phyloP scores from a whole-genome alignment of 148 eudicot genomes.

The Polygonum maritimum region DNA sequence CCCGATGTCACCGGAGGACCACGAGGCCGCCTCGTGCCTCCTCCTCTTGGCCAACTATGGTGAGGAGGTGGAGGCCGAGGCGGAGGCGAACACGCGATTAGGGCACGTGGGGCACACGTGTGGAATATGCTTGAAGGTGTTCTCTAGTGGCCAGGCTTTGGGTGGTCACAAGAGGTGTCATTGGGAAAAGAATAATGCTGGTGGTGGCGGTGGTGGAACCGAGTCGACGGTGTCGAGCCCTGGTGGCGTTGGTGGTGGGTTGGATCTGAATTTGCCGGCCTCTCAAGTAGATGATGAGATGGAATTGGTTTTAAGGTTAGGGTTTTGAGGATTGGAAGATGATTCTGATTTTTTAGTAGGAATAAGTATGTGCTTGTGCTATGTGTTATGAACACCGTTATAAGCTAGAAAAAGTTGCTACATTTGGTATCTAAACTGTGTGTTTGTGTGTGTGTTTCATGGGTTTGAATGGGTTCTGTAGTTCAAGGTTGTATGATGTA shows the following conservation, averaged over 20 bases:
- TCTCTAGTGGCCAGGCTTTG: conserved; percentile 73
- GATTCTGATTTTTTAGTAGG: not conserved
- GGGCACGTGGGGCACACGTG: conserved; percentile 61
- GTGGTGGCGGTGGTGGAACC: not conserved
- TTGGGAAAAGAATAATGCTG: not conserved
- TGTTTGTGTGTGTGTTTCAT: too few species aligned
- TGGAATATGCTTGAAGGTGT: conserved; percentile 77
- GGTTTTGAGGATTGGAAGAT: not conserved
- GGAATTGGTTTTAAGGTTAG: conserved; percentile 2
- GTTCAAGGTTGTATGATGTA: too few species aligned
- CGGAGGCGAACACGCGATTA: not conserved
- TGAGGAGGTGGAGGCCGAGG: not conserved
- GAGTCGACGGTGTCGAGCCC: not conserved
- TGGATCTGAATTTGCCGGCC: not conserved
- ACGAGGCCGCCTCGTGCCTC: conserved; percentile 50
- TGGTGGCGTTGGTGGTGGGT: not conserved
- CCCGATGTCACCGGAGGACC: conserved; percentile 36
- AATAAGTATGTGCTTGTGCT: not conserved
- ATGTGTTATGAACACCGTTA: not conserved
- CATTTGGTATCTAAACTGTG: too few species aligned
- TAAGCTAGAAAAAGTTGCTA: not conserved
- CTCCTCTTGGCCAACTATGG: conserved; percentile 40
- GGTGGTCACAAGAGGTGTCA: conserved; percentile 62
- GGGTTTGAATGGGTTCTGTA: too few species aligned
- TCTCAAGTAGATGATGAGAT: not conserved